Percentiles rank a stretch among this genome's conserved stretches.
Evolutionary conservation across 805 yeast genomes (phyloP).

Genomic region (Cyberlindnera euphorbiae): DNA sequence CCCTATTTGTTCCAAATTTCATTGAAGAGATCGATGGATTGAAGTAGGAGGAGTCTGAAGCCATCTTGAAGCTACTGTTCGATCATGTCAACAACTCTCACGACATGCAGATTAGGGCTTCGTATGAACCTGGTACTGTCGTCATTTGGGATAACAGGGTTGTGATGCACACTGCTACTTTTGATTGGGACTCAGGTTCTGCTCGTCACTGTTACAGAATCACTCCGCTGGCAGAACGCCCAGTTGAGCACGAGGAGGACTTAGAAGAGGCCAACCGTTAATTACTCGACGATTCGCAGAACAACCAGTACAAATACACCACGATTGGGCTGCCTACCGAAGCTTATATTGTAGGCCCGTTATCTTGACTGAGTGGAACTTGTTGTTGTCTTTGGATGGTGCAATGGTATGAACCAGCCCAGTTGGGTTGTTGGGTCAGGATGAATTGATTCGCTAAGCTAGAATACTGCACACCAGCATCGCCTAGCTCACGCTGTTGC

Average conservation of each 20-base stretch:
- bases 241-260: conserved; percentile 10
- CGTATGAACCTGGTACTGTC: conserved; percentile 20
- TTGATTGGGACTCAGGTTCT: conserved; percentile 37
- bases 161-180: conserved; percentile 48
- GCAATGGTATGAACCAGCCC: too few relatives aligned
- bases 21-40: conserved; percentile 50
- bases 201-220: conserved; percentile 27
- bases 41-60: conserved; percentile 44
- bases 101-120: conserved; percentile 22
- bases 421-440: too few relatives aligned
- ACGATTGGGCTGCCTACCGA: too few relatives aligned
- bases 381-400: too few relatives aligned
- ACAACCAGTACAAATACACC: too few relatives aligned
- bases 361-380: too few relatives aligned
- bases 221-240: conserved; percentile 43
- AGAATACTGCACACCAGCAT: too few relatives aligned
- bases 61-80: conserved; percentile 43
- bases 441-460: too few relatives aligned
- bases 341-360: too few relatives aligned
- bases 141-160: conserved; percentile 26
- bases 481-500: too few relatives aligned
- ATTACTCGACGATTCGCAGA: too few relatives aligned
- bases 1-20: conserved; percentile 48
- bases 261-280: conserved; percentile 10
- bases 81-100: conserved; percentile 43